These are phyloP conservation scores for Drechslerella coelobrocha DNA, from an alignment of 2,329 filamentous ascomycete species.

Conservation along the genomic window DNA sequence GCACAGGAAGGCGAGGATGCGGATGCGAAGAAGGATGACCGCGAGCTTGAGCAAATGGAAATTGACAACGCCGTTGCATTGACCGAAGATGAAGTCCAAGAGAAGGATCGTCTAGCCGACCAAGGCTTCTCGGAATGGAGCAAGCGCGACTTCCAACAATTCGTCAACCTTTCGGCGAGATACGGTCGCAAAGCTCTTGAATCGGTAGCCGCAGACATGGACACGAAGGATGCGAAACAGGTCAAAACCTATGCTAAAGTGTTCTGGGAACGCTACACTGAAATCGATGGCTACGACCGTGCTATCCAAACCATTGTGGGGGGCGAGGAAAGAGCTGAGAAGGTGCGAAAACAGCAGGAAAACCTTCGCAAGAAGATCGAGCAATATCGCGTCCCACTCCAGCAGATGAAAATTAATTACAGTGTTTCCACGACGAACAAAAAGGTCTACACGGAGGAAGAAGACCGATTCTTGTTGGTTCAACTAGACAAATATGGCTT, in stretches of 20 bases:
- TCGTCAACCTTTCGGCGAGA: constrained; percentile 92
- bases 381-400: constrained; percentile 94
- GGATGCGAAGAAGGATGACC: constrained; percentile 86
- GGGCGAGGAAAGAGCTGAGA: constrained; percentile 86
- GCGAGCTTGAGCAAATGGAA: constrained; percentile 83
- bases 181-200: constrained; percentile 87
- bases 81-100: constrained; percentile 85
- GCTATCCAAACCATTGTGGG: constrained; percentile 88
- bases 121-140: constrained; percentile 96
- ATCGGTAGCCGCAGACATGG: constrained; percentile 84
- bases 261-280: constrained; percentile 94
- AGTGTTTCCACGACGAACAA: constrained; percentile 99
- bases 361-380: constrained; percentile 94
- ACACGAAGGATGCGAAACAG: constrained; percentile 84
- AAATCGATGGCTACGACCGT: constrained; percentile 87
- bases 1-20: constrained; percentile 68
- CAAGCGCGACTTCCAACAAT: constrained; percentile 96
- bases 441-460: constrained; percentile 98
- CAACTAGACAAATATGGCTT: constrained; percentile 91
- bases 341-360: constrained; percentile 89
- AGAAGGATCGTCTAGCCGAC: constrained; percentile 80
- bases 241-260: constrained; percentile 90
- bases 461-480: constrained; percentile 92
- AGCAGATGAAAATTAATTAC: constrained; percentile 98
- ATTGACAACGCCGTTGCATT: constrained; percentile 90